A percentile compares a stretch with the other conserved stretches of the same genome.
Conservation (phyloP, 257 asterid genomes). For the Solanum chiquidenum region DNA sequence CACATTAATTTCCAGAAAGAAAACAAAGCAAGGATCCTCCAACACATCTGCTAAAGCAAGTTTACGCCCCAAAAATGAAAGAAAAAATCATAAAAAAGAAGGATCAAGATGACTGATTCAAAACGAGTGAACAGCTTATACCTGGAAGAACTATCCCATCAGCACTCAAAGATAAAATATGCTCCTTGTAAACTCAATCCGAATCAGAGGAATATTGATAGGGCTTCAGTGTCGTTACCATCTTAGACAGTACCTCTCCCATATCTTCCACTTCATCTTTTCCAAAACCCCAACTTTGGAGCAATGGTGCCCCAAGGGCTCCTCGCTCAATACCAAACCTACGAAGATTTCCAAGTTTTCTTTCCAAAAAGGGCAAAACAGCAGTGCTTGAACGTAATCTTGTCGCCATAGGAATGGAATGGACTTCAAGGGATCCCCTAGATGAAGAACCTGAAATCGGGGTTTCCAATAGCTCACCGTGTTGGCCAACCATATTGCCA, state of each 20-base stretch:
- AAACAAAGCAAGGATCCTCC: not conserved
- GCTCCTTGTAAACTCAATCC: slow-evolving; percentile 25
- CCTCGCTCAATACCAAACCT: slow-evolving; percentile 62
- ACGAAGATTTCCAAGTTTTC: slow-evolving; percentile 48
- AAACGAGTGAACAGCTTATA: not conserved
- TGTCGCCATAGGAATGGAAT: slow-evolving; percentile 85
- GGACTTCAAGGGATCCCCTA: slow-evolving; percentile 74
- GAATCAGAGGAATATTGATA: slow-evolving; percentile 48
- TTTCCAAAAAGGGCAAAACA: slow-evolving; percentile 63
- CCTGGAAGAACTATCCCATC: not conserved
- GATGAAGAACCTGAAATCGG: slow-evolving; percentile 26
- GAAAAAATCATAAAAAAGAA: not conserved
- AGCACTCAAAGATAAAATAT: not conserved
- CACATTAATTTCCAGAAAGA: not conserved
- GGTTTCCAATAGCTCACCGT: slow-evolving; percentile 49
- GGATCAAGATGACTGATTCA: not conserved
- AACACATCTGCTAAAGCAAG: not conserved
- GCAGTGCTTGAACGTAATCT: slow-evolving; percentile 79
- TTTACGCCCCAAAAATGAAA: not conserved
- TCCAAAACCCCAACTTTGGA: slow-evolving; percentile 69
- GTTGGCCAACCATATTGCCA: slow-evolving; percentile 41
- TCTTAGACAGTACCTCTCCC: slow-evolving; percentile 57
- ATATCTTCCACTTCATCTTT: slow-evolving; percentile 66
- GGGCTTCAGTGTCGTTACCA: slow-evolving; percentile 53
- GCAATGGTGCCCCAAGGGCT: slow-evolving; percentile 47